These are phyloP conservation scores for Chamaenerion angustifolium DNA, from an alignment of 345 rosid genomes.

Conservation along the genomic window DNA sequence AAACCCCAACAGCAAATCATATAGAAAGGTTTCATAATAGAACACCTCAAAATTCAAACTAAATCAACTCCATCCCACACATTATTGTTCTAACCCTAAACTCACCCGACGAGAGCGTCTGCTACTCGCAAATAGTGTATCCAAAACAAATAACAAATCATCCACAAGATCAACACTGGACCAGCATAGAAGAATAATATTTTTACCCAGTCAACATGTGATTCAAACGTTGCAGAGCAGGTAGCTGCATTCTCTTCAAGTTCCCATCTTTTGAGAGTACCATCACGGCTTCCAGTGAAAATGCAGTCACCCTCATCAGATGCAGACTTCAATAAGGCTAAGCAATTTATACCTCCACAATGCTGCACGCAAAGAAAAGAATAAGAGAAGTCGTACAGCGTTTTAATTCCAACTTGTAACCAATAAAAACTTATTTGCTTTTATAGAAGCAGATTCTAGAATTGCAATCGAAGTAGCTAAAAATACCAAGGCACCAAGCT, in stretches of 20 bases:
- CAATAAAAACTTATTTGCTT: neutral
- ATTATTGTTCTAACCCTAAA: too few species aligned
- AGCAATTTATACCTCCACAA: constrained; percentile 89
- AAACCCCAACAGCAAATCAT: too few species aligned
- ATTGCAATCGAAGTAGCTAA: too few species aligned
- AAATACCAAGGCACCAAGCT: too few species aligned
- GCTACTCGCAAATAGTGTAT: too few species aligned
- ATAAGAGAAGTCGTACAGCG: constrained; percentile 4
- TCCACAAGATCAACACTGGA: neutral
- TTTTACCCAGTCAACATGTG: constrained; percentile 98
- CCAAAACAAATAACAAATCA: neutral
- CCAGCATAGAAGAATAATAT: constrained; percentile 7
- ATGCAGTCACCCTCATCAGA: constrained; percentile 44
- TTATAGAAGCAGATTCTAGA: too few species aligned
- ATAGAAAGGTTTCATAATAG: too few species aligned
- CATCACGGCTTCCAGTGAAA: constrained; percentile 98
- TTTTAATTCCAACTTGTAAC: neutral
- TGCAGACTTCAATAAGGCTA: constrained; percentile 51
- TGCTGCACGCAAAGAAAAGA: constrained; percentile 47
- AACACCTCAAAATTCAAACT: too few species aligned
- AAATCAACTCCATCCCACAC: too few species aligned
- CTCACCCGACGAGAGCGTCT: too few species aligned
- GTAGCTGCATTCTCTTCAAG: constrained; percentile 52
- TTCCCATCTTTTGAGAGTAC: constrained; percentile 90
- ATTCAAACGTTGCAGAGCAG: constrained; percentile 93